Evolutionary conservation across 352 stramenopile genomes (phyloP).

Genomic region (Phytophthora tubulina): DNA sequence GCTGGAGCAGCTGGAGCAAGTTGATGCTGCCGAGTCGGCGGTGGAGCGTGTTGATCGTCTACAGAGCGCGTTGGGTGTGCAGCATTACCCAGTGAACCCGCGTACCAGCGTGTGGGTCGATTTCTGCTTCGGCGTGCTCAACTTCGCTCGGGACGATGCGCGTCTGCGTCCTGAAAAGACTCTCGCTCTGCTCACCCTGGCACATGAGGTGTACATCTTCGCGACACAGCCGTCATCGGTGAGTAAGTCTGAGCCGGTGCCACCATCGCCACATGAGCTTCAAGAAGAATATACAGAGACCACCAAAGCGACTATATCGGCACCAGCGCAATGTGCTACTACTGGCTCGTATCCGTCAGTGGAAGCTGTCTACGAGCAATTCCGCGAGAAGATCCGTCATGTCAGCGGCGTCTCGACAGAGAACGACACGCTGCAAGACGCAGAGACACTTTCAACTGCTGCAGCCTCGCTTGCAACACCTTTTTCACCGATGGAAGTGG

Average conservation of each 20-base stretch:
- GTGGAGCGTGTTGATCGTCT: slow-evolving; percentile 47
- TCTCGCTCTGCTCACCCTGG: slow-evolving; percentile 57
- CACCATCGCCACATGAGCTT: slow-evolving; percentile 8
- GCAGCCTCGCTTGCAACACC: slow-evolving; percentile 4
- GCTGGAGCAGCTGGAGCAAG: slow-evolving; percentile 41
- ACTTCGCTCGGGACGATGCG: slow-evolving; percentile 67
- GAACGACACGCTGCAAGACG: neutral
- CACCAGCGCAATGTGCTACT: neutral
- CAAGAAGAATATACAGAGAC: slow-evolving; percentile 2
- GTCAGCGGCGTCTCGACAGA: slow-evolving; percentile 13
- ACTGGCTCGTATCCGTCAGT: slow-evolving; percentile 34
- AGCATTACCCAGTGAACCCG: slow-evolving; percentile 63
- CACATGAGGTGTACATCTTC: slow-evolving; percentile 64
- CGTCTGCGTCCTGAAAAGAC: slow-evolving; percentile 45
- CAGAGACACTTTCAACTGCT: neutral
- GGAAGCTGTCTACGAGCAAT: slow-evolving; percentile 52
- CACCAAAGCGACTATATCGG: neutral
- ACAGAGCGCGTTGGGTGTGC: slow-evolving; percentile 51
- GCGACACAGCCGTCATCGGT: slow-evolving; percentile 42
- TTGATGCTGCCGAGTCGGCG: slow-evolving; percentile 35
- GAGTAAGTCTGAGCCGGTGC: slow-evolving; percentile 14
- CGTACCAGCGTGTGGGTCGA: slow-evolving; percentile 64
- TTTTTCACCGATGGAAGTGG: slow-evolving; percentile 55
- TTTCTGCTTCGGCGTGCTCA: slow-evolving; percentile 72
- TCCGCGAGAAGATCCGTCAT: slow-evolving; percentile 43